Evolutionary conservation across 2,329 filamentous ascomycete genomes (phyloP).

Genomic region (Verticillium isaacii): DNA sequence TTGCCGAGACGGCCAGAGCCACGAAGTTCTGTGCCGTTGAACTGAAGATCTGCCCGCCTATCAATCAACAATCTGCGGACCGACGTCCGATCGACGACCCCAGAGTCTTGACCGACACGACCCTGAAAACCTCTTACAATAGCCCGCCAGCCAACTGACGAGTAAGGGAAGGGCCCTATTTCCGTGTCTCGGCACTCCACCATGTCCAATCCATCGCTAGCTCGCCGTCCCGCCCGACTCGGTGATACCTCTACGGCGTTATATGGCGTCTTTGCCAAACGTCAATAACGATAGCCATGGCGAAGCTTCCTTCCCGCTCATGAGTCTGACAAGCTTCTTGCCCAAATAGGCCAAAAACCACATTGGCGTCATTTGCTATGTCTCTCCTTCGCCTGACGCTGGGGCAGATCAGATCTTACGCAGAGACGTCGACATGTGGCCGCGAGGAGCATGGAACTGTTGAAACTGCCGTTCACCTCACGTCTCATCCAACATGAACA

Average conservation of each 20-base stretch:
- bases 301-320: neutral
- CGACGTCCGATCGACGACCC: neutral
- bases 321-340: neutral
- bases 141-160: neutral
- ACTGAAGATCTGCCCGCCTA: neutral
- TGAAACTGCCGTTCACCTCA: no score
- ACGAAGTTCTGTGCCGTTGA: neutral
- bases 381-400: no score
- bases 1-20: constrained; percentile 1
- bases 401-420: no score
- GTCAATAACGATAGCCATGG: neutral
- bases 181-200: neutral
- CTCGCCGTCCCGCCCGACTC: neutral
- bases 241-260: neutral
- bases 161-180: neutral
- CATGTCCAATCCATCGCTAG: neutral
- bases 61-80: neutral
- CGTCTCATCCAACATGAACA: neutral
- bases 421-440: no score
- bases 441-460: no score
- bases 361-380: no score
- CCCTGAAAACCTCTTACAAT: neutral
- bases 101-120: neutral
- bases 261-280: neutral
- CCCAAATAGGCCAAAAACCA: neutral